Conservation (phyloP, 352 stramenopile genomes). For the Pythium phragmitis region DNA sequence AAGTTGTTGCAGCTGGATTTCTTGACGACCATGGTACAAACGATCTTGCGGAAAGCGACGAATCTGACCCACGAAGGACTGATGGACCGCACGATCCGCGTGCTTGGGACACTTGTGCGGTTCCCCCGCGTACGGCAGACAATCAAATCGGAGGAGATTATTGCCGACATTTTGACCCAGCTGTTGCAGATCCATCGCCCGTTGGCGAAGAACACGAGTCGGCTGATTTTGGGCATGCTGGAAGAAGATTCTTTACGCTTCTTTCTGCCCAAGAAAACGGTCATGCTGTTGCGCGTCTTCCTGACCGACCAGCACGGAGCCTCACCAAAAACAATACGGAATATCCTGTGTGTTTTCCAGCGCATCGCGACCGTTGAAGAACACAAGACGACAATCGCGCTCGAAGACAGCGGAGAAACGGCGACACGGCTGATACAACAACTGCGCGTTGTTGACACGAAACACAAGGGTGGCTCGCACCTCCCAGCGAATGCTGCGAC, state of each 20-base stretch:
- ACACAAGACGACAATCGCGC: conserved; percentile 68
- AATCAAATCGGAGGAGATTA: conserved; percentile 69
- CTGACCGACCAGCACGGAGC: conserved; percentile 43
- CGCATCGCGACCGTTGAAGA: conserved; percentile 64
- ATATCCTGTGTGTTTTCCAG: conserved; percentile 59
- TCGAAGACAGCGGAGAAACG: conserved; percentile 67
- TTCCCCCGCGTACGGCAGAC: conserved; percentile 55
- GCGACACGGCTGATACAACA: conserved; percentile 50
- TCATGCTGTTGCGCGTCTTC: conserved; percentile 55
- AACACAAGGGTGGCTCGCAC: conserved; percentile 12
- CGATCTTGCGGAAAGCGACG: conserved; percentile 37
- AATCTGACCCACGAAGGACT: conserved; percentile 48
- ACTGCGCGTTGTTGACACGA: conserved; percentile 25
- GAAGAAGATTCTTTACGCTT: conserved; percentile 78
- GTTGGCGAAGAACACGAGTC: conserved; percentile 63
- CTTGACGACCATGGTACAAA: conserved; percentile 50
- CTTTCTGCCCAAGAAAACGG: conserved; percentile 78
- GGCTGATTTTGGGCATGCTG: conserved; percentile 57
- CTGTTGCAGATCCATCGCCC: conserved; percentile 57
- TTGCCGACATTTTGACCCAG: conserved; percentile 62
- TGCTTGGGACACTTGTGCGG: conserved; percentile 60
- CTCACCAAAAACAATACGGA: conserved; percentile 53
- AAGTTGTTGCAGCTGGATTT: conserved; percentile 67
- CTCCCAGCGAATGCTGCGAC: conserved; percentile 41
- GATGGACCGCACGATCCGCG: conserved; percentile 55